Evolutionary conservation across 106 monocot genomes (phyloP), one percentile per base, ranked within the genome.

Genomic region (Dioscorea alata): DNA sequence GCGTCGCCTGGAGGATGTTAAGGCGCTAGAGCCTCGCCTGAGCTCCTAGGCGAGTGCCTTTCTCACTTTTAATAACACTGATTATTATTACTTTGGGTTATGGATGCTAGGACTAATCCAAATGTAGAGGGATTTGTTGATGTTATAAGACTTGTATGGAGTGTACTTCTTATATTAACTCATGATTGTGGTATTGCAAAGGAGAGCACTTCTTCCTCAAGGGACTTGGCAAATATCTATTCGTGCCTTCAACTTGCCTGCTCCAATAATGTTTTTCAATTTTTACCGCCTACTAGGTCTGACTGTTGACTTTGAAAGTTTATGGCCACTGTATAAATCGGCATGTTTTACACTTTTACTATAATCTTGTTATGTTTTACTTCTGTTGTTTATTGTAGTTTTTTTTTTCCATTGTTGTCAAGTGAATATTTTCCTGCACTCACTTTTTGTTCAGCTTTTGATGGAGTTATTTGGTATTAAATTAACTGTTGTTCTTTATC

Each of bases 251-350:
- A 92, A 33, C 63, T 78, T 63, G 68, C 92, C 65, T 89, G 75
- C 61, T 69, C 80, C 54, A 81, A 86, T 65, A 92, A 97, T 79
- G 84, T 82, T 58, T 97, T 92, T 63, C 82, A 86, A 22, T 92
- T 92, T 73, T 71, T 96, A 33, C 92, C 60, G 92, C 89, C 28
- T 97, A 86, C 71, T 81, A 97, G 96, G 96, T 92, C n/a, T 18
- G 24, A 66, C 18, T 42, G n/a, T 13, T 31, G 23, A 66, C 23
- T 51, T n/a, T 12, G 49, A 62, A 53, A 16, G n/a, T n/a, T n/a
- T n/a, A n/a, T n/a, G n/a, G n/a, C n/a, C n/a, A n/a, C n/a, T n/a
- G n/a, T n/a, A n/a, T n/a, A n/a, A n/a, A n/a, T n/a, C n/a, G n/a
- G n/a, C n/a, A n/a, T n/a, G n/a, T n/a, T n/a, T n/a, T n/a, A n/a